phyloP scores from a whole-genome alignment of 2,329 filamentous ascomycete species.

The Alternaria metachromatica region DNA sequence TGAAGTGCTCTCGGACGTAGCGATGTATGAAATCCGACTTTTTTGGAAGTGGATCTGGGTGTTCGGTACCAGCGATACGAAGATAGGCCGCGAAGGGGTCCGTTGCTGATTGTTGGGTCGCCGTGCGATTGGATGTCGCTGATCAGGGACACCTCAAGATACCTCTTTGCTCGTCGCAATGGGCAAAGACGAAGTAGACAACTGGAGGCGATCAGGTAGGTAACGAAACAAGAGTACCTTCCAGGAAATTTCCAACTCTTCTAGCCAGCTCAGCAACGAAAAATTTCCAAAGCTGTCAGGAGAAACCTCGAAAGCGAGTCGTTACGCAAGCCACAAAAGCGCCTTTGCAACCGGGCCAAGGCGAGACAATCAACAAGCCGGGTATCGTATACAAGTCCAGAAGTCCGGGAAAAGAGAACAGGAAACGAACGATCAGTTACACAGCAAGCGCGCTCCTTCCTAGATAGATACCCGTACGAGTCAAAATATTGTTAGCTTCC shows the following conservation, averaged over 20 bases:
- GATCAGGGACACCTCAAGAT: not conserved
- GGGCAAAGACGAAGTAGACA: not conserved
- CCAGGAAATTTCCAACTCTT: not conserved
- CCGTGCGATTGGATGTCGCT: not conserved
- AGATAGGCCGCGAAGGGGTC: not conserved
- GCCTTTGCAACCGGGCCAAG: not conserved
- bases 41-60: not conserved
- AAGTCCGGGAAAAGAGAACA: too few species aligned
- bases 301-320: not conserved
- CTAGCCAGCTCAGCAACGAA: not conserved
- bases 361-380: not conserved
- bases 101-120: not conserved
- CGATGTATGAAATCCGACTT: not conserved
- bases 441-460: not conserved
- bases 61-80: not conserved
- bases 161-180: not conserved
- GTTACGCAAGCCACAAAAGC: conserved; percentile 1
- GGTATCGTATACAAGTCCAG: not conserved
- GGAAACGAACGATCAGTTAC: not conserved
- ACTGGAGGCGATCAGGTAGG: not conserved
- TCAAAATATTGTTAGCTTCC: not conserved
- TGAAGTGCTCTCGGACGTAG: not conserved
- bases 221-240: not conserved
- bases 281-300: not conserved
- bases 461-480: not conserved